phyloP scores from a whole-genome alignment of 2,329 filamentous ascomycete genomes.

The Cladosporium sp. region DNA sequence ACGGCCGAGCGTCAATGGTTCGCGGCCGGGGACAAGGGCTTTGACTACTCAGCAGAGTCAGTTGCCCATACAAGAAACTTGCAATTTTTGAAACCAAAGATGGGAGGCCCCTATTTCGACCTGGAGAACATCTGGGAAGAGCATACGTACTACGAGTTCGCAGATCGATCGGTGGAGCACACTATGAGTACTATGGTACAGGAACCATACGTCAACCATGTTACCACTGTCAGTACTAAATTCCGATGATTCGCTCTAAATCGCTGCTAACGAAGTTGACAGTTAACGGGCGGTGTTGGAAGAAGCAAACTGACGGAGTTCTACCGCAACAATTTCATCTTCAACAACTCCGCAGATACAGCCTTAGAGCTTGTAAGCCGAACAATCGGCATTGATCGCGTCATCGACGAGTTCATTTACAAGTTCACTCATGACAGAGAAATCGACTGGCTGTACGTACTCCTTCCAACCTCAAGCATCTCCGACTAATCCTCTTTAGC shows the following conservation, averaged over 20 bases:
- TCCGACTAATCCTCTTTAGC: conserved; percentile 29
- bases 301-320: conserved; percentile 59
- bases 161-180: conserved; percentile 59
- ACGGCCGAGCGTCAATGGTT: conserved; percentile 42
- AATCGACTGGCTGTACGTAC: conserved; percentile 64
- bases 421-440: conserved; percentile 57
- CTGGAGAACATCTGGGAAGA: conserved; percentile 76
- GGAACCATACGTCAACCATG: conserved; percentile 73
- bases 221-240: conserved; percentile 50
- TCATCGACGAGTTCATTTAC: conserved; percentile 67
- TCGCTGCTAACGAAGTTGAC: not conserved
- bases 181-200: conserved; percentile 81
- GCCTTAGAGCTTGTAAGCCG: conserved; percentile 64
- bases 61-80: conserved; percentile 64
- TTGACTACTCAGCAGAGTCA: conserved; percentile 51
- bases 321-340: conserved; percentile 70
- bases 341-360: conserved; percentile 64
- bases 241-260: not conserved
- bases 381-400: conserved; percentile 65
- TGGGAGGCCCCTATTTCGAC: conserved; percentile 65
- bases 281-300: conserved; percentile 62
- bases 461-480: not conserved
- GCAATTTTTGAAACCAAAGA: conserved; percentile 58
- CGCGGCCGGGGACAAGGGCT: conserved; percentile 32
- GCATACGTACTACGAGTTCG: conserved; percentile 69